These are phyloP conservation scores for Pleurotus pulmonarius DNA, from an alignment of 768 basidiomycete species.

Conservation along the genomic window DNA sequence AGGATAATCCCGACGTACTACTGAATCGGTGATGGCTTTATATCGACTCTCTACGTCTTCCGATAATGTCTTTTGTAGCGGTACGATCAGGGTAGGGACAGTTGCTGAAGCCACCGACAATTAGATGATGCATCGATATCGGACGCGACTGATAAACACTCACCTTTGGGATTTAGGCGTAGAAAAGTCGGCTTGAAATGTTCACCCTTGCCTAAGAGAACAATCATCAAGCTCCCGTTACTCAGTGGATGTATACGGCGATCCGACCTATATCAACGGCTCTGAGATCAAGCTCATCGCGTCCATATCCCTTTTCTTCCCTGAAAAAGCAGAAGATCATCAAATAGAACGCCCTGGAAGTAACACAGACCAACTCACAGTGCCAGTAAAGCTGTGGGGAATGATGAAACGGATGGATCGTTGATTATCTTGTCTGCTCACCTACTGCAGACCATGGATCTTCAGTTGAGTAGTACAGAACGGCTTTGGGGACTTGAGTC, in stretches of 20 bases:
- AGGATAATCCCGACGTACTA: slow-evolving; percentile 35
- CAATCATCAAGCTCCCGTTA: not conserved
- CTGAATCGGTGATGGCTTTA: slow-evolving; percentile 73
- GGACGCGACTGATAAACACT: slow-evolving; percentile 5
- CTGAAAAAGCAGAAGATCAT: slow-evolving; percentile 21
- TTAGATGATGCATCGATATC: not conserved
- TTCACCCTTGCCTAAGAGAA: slow-evolving; percentile 58
- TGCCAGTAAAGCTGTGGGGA: slow-evolving; percentile 43
- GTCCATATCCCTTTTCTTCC: slow-evolving; percentile 80
- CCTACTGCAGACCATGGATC: slow-evolving; percentile 67
- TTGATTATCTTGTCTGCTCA: slow-evolving; percentile 23
- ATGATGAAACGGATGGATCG: not conserved
- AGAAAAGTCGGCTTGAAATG: slow-evolving; percentile 74
- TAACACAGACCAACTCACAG: slow-evolving; percentile 37
- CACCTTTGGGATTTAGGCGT: slow-evolving; percentile 76
- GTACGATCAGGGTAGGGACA: slow-evolving; percentile 83
- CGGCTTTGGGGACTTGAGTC: slow-evolving; percentile 63
- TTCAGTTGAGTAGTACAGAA: slow-evolving; percentile 62
- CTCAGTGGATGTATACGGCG: not conserved
- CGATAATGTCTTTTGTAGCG: slow-evolving; percentile 66
- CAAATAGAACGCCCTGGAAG: not conserved
- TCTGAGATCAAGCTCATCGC: slow-evolving; percentile 70
- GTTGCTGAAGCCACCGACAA: slow-evolving; percentile 43
- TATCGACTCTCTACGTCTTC: slow-evolving; percentile 74
- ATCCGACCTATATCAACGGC: slow-evolving; percentile 57